Evolutionary conservation across 2,329 filamentous ascomycete genomes (phyloP).

Genomic region (Hypoxylon sp.): DNA sequence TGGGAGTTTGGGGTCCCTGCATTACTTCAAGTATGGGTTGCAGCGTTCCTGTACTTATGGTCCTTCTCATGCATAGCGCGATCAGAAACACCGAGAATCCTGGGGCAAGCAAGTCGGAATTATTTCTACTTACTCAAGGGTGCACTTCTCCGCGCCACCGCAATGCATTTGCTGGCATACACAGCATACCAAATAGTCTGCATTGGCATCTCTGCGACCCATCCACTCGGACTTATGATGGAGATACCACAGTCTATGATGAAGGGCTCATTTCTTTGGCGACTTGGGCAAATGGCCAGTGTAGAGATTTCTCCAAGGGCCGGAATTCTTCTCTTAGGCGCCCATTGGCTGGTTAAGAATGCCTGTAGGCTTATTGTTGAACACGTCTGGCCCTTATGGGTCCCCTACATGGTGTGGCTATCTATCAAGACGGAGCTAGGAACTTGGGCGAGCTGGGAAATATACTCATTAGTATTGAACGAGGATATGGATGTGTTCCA

Average conservation of each 20-base stretch:
- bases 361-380: slow-evolving; percentile 25
- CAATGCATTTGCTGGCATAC: slow-evolving; percentile 48
- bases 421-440: slow-evolving; percentile 30
- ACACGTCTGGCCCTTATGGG: slow-evolving; percentile 31
- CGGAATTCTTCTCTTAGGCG: slow-evolving; percentile 30
- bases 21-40: slow-evolving; percentile 39
- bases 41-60: slow-evolving; percentile 43
- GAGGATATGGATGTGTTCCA: slow-evolving; percentile 41
- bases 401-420: slow-evolving; percentile 46
- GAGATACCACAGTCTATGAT: background rate
- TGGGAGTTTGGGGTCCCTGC: slow-evolving; percentile 43
- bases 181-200: slow-evolving; percentile 49
- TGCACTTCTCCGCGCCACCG: slow-evolving; percentile 47
- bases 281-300: background rate
- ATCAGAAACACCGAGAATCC: slow-evolving; percentile 41
- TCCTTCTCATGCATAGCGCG: slow-evolving; percentile 44
- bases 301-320: slow-evolving; percentile 11
- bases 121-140: slow-evolving; percentile 31
- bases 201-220: slow-evolving; percentile 17
- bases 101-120: slow-evolving; percentile 25
- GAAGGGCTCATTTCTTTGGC: background rate
- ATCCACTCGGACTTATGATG: background rate
- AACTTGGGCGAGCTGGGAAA: slow-evolving; percentile 17
- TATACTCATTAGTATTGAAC: slow-evolving; percentile 16
- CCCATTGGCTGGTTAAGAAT: slow-evolving; percentile 39